These are phyloP conservation scores for Talaromyces sp. DNA, from an alignment of 2,329 filamentous ascomycete species.

Conservation along the genomic window DNA sequence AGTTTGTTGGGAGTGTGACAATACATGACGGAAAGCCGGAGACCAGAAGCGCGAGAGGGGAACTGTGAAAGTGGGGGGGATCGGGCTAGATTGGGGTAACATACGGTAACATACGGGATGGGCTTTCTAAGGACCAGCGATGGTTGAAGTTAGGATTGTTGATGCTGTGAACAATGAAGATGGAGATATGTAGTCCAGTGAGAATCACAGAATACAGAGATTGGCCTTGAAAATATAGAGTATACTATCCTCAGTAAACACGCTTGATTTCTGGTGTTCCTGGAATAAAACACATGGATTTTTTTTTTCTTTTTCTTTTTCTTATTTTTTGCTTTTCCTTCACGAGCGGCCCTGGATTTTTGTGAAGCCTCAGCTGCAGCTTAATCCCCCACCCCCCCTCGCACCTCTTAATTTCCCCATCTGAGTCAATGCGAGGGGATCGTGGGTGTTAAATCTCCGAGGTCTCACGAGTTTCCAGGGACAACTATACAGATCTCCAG, in stretches of 20 bases:
- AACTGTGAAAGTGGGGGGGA: neutral
- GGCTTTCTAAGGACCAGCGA: no score
- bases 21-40: neutral
- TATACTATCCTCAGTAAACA: no score
- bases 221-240: no score
- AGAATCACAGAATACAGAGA: no score
- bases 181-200: no score
- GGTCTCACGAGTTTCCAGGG: conserved; percentile 12
- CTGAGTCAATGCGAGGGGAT: conserved; percentile 26
- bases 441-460: conserved; percentile 26
- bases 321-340: neutral
- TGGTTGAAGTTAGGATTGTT: no score
- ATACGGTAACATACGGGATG: conserved; percentile 1
- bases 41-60: neutral
- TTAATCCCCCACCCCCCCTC: conserved; percentile 13
- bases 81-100: neutral
- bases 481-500: conserved; percentile 5
- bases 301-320: no score
- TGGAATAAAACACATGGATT: no score
- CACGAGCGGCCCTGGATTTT: conserved; percentile 5
- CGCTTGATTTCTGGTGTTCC: no score
- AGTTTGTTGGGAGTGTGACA: conserved; percentile 16
- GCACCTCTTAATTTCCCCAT: conserved; percentile 16
- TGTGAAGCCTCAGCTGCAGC: conserved; percentile 19
- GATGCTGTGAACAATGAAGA: no score